These are phyloP conservation scores for Pleurotus djamor DNA, from an alignment of 768 basidiomycete species.

Conservation along the genomic window DNA sequence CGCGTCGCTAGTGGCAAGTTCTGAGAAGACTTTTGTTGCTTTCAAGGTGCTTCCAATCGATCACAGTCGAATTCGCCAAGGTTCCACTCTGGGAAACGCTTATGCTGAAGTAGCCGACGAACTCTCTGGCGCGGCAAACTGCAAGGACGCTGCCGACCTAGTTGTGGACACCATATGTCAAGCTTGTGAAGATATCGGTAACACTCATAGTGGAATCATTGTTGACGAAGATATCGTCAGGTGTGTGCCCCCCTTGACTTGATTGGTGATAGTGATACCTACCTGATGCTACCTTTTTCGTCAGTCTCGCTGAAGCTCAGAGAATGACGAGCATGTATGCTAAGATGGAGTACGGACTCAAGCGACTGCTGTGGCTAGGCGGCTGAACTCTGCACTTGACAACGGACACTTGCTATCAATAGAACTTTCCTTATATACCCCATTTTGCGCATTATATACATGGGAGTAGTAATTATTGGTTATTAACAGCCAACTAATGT, in stretches of 20 bases:
- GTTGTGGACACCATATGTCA: conserved; percentile 69
- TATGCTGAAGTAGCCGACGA: conserved; percentile 63
- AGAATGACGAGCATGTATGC: conserved; percentile 83
- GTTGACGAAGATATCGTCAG: conserved; percentile 75
- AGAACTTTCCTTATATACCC: not conserved
- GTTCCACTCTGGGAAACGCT: conserved; percentile 39
- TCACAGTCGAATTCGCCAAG: conserved; percentile 47
- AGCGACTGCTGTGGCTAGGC: conserved; percentile 87
- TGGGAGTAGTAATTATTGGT: conserved; percentile 3
- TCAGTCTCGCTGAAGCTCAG: conserved; percentile 79
- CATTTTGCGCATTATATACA: conserved; percentile 1
- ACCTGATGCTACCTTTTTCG: conserved; percentile 1
- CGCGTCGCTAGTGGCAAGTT: conserved; percentile 23
- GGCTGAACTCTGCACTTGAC: conserved; percentile 33
- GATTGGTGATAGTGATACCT: conserved; percentile 9
- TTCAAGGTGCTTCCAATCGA: conserved; percentile 83
- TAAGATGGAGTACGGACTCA: conserved; percentile 93
- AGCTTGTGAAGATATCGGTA: conserved; percentile 66
- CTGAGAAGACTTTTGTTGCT: conserved; percentile 56
- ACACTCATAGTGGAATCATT: conserved; percentile 47
- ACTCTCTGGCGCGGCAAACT: conserved; percentile 58
- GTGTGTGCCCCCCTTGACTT: conserved; percentile 34
- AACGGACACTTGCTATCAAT: not conserved
- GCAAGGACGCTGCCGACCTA: conserved; percentile 73
- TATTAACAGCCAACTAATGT: conserved; percentile 4